phyloP scores from a whole-genome alignment of 148 eudicot species.

The Rhododendron williamsianum region DNA sequence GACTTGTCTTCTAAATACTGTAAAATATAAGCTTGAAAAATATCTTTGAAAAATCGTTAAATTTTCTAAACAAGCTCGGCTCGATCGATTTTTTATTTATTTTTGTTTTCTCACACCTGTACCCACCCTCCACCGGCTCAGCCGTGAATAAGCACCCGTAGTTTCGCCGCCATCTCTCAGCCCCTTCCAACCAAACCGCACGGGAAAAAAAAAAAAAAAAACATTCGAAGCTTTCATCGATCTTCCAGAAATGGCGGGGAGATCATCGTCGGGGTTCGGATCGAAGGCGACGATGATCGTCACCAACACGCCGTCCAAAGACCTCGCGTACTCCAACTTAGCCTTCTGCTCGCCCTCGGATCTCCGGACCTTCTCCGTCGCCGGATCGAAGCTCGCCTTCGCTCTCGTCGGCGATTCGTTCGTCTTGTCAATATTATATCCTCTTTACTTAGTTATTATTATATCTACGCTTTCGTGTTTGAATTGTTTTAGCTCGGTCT shows the following conservation, averaged over 20 bases:
- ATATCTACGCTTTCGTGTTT: background rate
- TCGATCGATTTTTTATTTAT: too few relatives aligned
- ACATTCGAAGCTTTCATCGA: background rate
- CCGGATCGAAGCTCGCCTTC: conserved; percentile 47
- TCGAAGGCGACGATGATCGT: conserved; percentile 46
- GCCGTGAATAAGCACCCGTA: background rate
- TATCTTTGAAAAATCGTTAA: too few relatives aligned
- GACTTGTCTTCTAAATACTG: too few relatives aligned
- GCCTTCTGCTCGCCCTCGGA: conserved; percentile 54
- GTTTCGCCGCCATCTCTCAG: background rate
- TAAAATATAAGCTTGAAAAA: too few relatives aligned
- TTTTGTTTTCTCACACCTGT: too few relatives aligned
- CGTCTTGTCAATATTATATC: conserved; percentile 68
- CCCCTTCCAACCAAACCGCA: background rate
- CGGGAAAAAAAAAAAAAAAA: background rate
- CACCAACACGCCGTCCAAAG: conserved; percentile 60
- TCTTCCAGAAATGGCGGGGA: conserved; percentile 27
- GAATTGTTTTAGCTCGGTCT: background rate
- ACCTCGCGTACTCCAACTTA: conserved; percentile 56
- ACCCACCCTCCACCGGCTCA: background rate
- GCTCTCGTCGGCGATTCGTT: conserved; percentile 45
- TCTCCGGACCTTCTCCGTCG: conserved; percentile 34
- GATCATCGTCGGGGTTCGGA: conserved; percentile 26
- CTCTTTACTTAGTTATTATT: conserved; percentile 19
- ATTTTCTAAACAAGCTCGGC: background rate